Evolutionary conservation across 257 asterid genomes (phyloP), one percentile per base, ranked within the genome.

Genomic region (Eustoma russellianum): DNA sequence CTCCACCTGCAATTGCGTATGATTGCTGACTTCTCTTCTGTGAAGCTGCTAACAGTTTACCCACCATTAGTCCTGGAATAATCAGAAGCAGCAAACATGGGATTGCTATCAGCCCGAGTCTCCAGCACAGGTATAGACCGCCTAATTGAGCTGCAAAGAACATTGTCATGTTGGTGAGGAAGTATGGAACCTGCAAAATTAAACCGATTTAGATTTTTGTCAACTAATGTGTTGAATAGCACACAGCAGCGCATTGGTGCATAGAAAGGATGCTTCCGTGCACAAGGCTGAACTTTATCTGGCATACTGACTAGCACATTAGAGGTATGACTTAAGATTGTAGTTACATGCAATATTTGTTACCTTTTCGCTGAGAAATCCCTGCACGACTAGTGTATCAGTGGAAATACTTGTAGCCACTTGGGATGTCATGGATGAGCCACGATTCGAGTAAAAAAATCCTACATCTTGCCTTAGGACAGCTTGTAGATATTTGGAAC

Each of bases 391-490:
- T 40, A 63, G 46, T 8, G 61, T 47, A 48, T 48, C 52, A 8
- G 61, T 40, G 56, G 68, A 63, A 55, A 63, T 41, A 16, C 52
- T 55, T 8, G 52, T 47, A 44, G 55, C 57, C 50, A 63, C 62
- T 55, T 28, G 61, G 13, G 68, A 63, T 48, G 68, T 63, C 55
- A 55, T 48, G 62, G 68, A 63, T 48, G 45, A 9, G 48, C 35
- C 67, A 33, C 30, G 45, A 16, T 9, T 47, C 12, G 33, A 50
- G 13, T 55, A 56, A 13, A 63, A 63, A 17, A 47, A 55, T 9
- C 68, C 68, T 0, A 63, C 52, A 28, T 63, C 62, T 55, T 55
- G 68, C 45, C 56, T 17, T 40, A 63, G 50, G 46, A 55, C 68
- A 15, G 68, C 57, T 40, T 63, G 46, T 48, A 63, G 45, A 40